Conservation (phyloP, 768 basidiomycete genomes). For the Omphalotus guepiniiformis region DNA sequence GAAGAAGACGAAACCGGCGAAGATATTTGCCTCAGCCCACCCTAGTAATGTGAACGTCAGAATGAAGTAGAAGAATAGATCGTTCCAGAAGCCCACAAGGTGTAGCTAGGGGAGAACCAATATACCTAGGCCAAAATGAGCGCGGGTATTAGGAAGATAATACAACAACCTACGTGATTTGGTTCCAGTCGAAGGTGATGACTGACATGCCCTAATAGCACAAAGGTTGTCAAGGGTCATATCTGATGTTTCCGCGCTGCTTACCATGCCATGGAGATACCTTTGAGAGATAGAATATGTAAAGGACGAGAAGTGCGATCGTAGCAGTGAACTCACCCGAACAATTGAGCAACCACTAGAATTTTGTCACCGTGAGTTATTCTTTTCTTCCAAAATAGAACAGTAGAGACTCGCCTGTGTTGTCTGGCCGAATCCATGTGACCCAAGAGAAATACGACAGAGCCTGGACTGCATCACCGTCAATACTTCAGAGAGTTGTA, state of each 20-base stretch:
- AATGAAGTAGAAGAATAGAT: not conserved
- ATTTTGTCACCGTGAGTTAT: no score
- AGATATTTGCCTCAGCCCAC: slow-evolving; percentile 76
- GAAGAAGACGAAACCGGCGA: slow-evolving; percentile 57
- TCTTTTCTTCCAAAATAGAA: no score
- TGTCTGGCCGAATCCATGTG: slow-evolving; percentile 48
- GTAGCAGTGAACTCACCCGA: no score
- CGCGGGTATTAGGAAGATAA: no score
- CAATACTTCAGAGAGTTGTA: no score
- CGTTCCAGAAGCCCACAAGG: no score
- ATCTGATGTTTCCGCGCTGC: not conserved
- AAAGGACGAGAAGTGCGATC: no score
- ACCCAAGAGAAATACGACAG: slow-evolving; percentile 59
- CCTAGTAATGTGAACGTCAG: slow-evolving; percentile 28
- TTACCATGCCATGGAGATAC: slow-evolving; percentile 4
- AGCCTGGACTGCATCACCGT: slow-evolving; percentile 37
- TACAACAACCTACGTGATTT: slow-evolving; percentile 33
- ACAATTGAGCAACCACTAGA: no score
- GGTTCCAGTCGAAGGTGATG: slow-evolving; percentile 59
- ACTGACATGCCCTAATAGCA: slow-evolving; percentile 5
- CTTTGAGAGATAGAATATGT: no score
- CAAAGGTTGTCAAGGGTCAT: not conserved
- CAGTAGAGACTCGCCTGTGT: slow-evolving; percentile 34
- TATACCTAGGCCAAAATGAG: slow-evolving; percentile 13
- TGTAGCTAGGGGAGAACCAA: slow-evolving; percentile 52